Evolutionary conservation across 352 stramenopile genomes (phyloP), one percentile per base, ranked within the genome.

Genomic region (Phytopythium helicoides): DNA sequence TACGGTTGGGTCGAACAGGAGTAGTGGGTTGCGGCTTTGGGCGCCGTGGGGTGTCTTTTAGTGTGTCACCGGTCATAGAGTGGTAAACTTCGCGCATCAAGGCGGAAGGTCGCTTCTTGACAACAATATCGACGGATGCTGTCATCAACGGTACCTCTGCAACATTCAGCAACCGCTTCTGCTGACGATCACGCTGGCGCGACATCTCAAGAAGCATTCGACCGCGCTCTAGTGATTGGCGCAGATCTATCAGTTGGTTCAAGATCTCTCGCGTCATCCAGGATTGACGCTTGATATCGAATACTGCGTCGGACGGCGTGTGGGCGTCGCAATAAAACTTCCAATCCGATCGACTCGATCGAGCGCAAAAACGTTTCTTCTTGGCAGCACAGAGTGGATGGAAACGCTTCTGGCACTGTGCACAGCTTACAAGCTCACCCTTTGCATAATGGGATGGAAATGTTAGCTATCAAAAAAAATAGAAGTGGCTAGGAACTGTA

Each of bases 141-240:
- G 86, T 68, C 78, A 91, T 83, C 19, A 82, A 73, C 33, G 73
- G 74, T 25, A 87, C 56, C 42, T 71, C 68, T 53, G 64, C 88
- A 0, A 83, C 16, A 53, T 82, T 86, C 33, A 92, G 54, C 47
- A 93, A 52, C 18, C 83, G 77, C 53, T 91, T 94, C 26, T 90
- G 84, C 54, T 88, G 81, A n/a, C 84, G 76, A 60, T 95, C 86
- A 34, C 86, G 83, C 47, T 94, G 86, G 9, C 83, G 77, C 7
- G 74, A 68, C 86, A 95, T 92, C 51, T 95, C 83, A 1, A 94
- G 53, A 37, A 95, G 71, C 82, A 95, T 92, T 9, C 86, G 68
- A 9, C 81, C 82, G 37, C 86, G 83, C 47, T 95, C 86, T 11
- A 93, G 64, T 0, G 81, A 84, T n/a, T 73, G 73, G 18, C 86